Conservation (phyloP, 1,284 basidiomycete species). For the Tylopilus sp. region DNA sequence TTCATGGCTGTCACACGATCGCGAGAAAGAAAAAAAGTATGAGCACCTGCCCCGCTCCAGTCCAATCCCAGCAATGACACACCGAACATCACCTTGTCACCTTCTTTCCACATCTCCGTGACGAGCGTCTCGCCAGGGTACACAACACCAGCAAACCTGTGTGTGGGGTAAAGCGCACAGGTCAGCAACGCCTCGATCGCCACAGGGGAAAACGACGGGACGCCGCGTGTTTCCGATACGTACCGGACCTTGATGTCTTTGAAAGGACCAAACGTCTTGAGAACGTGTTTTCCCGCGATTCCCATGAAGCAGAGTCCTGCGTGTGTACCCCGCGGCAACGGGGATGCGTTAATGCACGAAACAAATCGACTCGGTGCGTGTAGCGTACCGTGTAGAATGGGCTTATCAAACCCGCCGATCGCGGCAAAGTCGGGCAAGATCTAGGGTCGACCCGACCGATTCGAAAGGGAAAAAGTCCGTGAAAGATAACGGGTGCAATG, state of each 20-base stretch:
- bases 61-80: slow-evolving; percentile 33
- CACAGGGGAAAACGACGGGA: not conserved
- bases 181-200: slow-evolving; percentile 2
- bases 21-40: not conserved
- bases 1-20: slow-evolving; percentile 51
- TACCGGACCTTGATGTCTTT: slow-evolving; percentile 96
- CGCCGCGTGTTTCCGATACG: slow-evolving; percentile 21
- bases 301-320: slow-evolving; percentile 89
- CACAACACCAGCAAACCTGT: slow-evolving; percentile 86
- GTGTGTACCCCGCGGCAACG: not conserved
- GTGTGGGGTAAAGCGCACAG: not conserved
- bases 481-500: not conserved
- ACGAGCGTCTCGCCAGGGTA: slow-evolving; percentile 94
- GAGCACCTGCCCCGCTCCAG: not conserved
- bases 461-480: not conserved
- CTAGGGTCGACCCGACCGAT: slow-evolving; percentile 37
- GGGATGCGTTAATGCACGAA: not conserved
- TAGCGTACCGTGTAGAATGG: slow-evolving; percentile 67
- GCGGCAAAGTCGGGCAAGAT: slow-evolving; percentile 92
- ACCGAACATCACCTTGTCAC: slow-evolving; percentile 89
- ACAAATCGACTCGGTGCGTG: not conserved
- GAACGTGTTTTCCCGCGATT: slow-evolving; percentile 90
- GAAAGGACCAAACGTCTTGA: slow-evolving; percentile 82
- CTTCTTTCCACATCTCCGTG: slow-evolving; percentile 98
- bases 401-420: slow-evolving; percentile 92